Evolutionary conservation across 148 eudicot species (phyloP).

Genomic region (Dianthus caryophyllus): DNA sequence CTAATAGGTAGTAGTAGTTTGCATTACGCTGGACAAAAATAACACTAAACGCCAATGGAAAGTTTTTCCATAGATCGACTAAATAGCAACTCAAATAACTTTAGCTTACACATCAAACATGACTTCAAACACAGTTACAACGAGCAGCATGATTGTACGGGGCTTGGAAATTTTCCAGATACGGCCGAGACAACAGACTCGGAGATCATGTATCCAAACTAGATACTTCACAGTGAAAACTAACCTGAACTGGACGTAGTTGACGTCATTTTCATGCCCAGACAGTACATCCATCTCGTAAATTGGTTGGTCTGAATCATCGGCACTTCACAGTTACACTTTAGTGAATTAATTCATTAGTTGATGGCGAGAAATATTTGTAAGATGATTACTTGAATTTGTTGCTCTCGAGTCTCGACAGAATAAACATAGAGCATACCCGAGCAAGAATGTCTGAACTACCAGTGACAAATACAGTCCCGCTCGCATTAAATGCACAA

Average conservation of each 20-base stretch:
- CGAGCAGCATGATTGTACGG: neutral
- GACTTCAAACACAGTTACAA: conserved; percentile 2
- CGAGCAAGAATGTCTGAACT: conserved; percentile 97
- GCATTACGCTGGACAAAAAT: conserved; percentile 60
- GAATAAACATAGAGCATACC: conserved; percentile 41
- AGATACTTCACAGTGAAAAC: too few species aligned
- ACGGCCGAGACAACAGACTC: too few species aligned
- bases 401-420: neutral
- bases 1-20: too few species aligned
- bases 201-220: too few species aligned
- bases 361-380: neutral
- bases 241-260: conserved; percentile 97
- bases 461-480: conserved; percentile 96
- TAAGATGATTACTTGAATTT: neutral
- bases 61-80: too few species aligned
- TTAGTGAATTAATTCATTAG: neutral
- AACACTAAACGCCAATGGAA: too few species aligned
- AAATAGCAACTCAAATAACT: neutral
- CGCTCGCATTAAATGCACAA: conserved; percentile 90
- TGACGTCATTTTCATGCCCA: conserved; percentile 97
- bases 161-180: neutral
- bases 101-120: neutral
- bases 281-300: conserved; percentile 88
- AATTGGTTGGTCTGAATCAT: conserved; percentile 78
- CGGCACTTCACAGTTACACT: conserved; percentile 30